Conservation (phyloP, 2,329 filamentous ascomycete genomes). For the Diaporthe ilicicola region DNA sequence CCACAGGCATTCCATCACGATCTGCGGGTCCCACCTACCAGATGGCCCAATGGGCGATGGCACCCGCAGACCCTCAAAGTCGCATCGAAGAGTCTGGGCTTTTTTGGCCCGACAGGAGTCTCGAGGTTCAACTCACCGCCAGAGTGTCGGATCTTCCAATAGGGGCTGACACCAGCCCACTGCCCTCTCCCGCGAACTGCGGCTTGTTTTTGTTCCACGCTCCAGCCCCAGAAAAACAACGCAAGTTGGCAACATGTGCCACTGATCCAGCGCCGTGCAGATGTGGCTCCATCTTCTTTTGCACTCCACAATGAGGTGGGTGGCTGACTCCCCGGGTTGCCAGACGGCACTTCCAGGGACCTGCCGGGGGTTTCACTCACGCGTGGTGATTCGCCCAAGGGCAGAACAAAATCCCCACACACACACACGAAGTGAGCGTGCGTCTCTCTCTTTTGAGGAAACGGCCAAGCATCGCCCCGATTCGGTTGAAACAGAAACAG, state of each 20-base stretch:
- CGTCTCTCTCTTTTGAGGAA: not conserved
- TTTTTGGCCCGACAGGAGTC: not conserved
- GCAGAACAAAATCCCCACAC: not conserved
- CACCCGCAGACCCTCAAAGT: constrained; percentile 15
- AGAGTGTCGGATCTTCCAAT: constrained; percentile 17
- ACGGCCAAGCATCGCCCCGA: constrained; percentile 25
- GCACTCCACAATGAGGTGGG: constrained; percentile 24
- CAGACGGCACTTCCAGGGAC: not conserved
- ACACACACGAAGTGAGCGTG: not conserved
- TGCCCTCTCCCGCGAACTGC: not conserved
- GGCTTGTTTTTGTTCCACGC: not conserved
- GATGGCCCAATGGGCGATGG: not conserved
- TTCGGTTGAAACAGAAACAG: constrained; percentile 20
- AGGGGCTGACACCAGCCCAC: constrained; percentile 3
- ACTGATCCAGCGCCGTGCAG: constrained; percentile 25
- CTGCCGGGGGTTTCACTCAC: not conserved
- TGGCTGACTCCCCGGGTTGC: constrained; percentile 2
- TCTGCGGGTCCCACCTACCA: constrained; percentile 27
- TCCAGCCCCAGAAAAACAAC: constrained; percentile 16
- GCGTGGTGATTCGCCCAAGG: not conserved
- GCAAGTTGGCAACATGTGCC: constrained; percentile 19
- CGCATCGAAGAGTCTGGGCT: constrained; percentile 28
- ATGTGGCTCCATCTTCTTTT: not conserved
- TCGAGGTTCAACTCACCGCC: constrained; percentile 31
- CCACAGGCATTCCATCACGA: constrained; percentile 31